Percentiles rank a stretch among this genome's conserved stretches.
phyloP scores from a whole-genome alignment of 306 rosid genomes.

The Cucurbita argyrosperma region DNA sequence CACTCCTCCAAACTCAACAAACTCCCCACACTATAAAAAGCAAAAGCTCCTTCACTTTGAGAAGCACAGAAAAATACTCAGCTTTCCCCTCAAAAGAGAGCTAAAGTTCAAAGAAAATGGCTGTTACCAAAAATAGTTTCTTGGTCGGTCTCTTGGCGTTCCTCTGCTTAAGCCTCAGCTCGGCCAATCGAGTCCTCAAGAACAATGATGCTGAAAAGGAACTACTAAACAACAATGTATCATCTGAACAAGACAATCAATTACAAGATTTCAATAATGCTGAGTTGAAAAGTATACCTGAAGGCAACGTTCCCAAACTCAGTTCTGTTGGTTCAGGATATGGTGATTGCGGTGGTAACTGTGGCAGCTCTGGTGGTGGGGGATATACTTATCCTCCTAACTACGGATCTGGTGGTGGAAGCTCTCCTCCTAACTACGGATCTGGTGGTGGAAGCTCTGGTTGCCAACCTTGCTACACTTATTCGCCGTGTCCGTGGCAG shows the following conservation, averaged over 20 bases:
- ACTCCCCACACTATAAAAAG: not conserved
- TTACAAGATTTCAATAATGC: not conserved
- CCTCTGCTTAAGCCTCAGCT: conserved; percentile 17
- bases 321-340: not conserved
- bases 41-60: not conserved
- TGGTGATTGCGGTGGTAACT: not conserved
- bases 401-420: not conserved
- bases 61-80: not conserved
- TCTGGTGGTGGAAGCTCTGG: not conserved
- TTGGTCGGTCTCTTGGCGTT: conserved; percentile 16
- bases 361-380: not conserved
- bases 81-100: not conserved
- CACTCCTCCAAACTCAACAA: not conserved
- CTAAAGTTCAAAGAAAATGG: not conserved
- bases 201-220: not conserved
- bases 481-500: not conserved
- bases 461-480: not conserved
- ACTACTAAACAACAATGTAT: not conserved
- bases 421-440: not conserved
- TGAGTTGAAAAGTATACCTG: not conserved
- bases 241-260: not conserved
- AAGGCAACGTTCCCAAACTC: not conserved
- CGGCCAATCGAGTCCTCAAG: conserved; percentile 2
- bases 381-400: not conserved
- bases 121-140: not conserved